Evolutionary conservation across 257 asterid genomes (phyloP).

Genomic region (Avicennia marina): DNA sequence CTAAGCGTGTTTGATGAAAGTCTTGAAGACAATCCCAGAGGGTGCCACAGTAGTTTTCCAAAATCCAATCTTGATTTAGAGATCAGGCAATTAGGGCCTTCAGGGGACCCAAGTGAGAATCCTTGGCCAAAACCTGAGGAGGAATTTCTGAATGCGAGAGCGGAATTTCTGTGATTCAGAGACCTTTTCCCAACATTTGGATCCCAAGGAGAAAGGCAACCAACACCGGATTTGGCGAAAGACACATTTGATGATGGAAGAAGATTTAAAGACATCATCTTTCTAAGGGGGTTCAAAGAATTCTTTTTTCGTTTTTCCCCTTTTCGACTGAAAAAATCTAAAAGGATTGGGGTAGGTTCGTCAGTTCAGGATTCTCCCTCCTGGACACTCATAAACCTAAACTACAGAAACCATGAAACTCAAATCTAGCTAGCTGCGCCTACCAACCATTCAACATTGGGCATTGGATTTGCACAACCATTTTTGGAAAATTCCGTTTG

Average conservation of each 20-base stretch:
- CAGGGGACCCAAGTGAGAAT: background rate
- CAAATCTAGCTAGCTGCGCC: no score
- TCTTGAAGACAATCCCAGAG: slow-evolving; percentile 34
- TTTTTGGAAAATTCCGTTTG: no score
- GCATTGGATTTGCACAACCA: no score
- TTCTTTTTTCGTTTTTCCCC: no score
- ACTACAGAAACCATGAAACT: no score
- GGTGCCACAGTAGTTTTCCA: slow-evolving; percentile 26
- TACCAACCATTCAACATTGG: no score
- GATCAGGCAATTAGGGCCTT: slow-evolving; percentile 34
- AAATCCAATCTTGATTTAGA: slow-evolving; percentile 44
- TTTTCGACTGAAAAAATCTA: no score
- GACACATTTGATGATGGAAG: slow-evolving; percentile 57
- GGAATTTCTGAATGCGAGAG: background rate
- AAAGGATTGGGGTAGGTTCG: no score
- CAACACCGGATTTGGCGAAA: slow-evolving; percentile 40
- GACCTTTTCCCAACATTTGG: slow-evolving; percentile 34
- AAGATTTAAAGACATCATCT: slow-evolving; percentile 65
- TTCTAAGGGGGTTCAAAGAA: background rate
- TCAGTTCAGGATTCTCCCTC: no score
- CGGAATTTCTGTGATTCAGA: slow-evolving; percentile 22
- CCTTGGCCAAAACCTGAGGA: slow-evolving; percentile 6
- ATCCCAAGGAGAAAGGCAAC: slow-evolving; percentile 27
- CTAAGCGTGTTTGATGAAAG: slow-evolving; percentile 27
- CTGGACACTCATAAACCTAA: no score